These are phyloP conservation scores for Metschnikowia hibisci DNA, from an alignment of 805 yeast genomes.

Conservation along the genomic window DNA sequence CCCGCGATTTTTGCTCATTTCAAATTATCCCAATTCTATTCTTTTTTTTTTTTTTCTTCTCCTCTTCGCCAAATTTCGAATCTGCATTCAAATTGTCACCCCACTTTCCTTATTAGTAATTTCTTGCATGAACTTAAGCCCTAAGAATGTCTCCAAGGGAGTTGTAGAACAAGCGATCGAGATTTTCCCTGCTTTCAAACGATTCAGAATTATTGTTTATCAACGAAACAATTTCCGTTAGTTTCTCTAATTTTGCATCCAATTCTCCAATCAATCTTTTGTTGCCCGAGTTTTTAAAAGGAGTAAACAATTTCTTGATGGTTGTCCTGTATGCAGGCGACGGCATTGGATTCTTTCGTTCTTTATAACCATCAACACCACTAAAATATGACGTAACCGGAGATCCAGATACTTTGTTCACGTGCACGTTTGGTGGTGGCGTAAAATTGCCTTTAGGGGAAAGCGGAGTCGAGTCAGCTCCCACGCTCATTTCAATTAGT, in stretches of 20 bases:
- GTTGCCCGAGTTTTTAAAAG: slow-evolving; percentile 32
- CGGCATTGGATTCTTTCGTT: slow-evolving; percentile 5
- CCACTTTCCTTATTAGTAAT: too few species aligned
- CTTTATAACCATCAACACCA: slow-evolving; percentile 4
- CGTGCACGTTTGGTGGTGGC: slow-evolving; percentile 5
- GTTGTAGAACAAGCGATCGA: slow-evolving; percentile 16
- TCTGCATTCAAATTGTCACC: too few species aligned
- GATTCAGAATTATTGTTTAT: slow-evolving; percentile 15
- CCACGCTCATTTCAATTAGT: slow-evolving; percentile 37
- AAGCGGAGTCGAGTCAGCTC: slow-evolving; percentile 10
- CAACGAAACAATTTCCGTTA: slow-evolving; percentile 20
- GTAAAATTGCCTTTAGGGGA: slow-evolving; percentile 5
- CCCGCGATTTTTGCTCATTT: neutral
- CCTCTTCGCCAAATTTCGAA: too few species aligned
- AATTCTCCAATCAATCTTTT: slow-evolving; percentile 23
- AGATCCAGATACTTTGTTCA: slow-evolving; percentile 4
- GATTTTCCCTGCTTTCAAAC: slow-evolving; percentile 12
- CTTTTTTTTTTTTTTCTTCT: neutral
- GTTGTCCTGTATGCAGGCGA: slow-evolving; percentile 28
- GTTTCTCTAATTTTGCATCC: slow-evolving; percentile 27
- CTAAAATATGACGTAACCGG: slow-evolving; percentile 12
- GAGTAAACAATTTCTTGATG: slow-evolving; percentile 35
- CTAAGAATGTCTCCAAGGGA: slow-evolving; percentile 10
- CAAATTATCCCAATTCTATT: neutral
- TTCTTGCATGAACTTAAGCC: too few species aligned